Evolutionary conservation across 1,284 basidiomycete species (phyloP), one percentile per base, ranked within the genome.

Genomic region (Malassezia brasiliensis): DNA sequence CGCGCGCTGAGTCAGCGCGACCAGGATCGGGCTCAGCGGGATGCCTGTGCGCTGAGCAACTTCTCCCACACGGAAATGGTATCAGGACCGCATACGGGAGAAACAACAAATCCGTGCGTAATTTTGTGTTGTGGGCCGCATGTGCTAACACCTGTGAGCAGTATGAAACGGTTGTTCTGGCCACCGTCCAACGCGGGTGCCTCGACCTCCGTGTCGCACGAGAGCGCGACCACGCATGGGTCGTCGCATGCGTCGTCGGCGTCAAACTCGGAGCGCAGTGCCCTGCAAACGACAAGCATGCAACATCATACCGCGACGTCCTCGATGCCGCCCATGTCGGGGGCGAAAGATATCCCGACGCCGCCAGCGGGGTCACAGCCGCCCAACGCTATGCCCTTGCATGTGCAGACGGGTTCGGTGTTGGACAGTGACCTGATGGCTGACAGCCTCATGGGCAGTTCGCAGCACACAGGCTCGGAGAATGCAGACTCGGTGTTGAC

Each of bases 401-500:
- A 47, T 25, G 52, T 53, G 7, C 42, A 45, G 42, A 28, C 25
- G 3, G 32, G 28, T 11, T 45, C 45, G 3, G 32, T 37, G 47
- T 22, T 37, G 30, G 53, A 55, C 32, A 35, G 40, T 12, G 53
- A 55, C 41, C 31, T 55, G 34, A 45, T 50, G 35, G 8, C 47
- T 1, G 40, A 34, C 5, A 47, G 46, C 32, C 8, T 42, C 2
- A 17, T 5, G 17, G 47, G 38, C 11, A 40, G 30, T 36, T 37
- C 35, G 17, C 15, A n/a, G 22, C 14, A 50, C 14, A 17, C n/a
- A 11, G 49, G 34, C 1, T 48, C 47, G 25, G 47, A 49, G 14
- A 47, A 56, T 20, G 62, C 45, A 3, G 65, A 59, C 28, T 67
- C 64, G n/a, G 69, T 72, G 35, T 62, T 68, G 50, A 75, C 72